Evolutionary conservation across 2,329 filamentous ascomycete genomes (phyloP).

Genomic region (Pyricularia grisea): DNA sequence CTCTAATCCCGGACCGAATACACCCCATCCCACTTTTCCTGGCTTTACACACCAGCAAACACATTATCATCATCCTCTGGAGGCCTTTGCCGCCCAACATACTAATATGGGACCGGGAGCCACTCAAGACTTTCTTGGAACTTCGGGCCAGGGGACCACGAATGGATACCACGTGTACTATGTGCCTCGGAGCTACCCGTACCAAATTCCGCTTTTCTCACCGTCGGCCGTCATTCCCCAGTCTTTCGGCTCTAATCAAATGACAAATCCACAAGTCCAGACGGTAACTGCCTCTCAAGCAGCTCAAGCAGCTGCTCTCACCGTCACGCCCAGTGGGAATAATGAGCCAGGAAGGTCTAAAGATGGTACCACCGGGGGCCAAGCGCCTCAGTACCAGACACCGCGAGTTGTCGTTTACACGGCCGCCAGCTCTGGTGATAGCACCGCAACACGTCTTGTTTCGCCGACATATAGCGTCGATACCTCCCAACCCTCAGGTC

Average conservation of each 20-base stretch:
- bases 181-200: neutral
- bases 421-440: neutral
- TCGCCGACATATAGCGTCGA: neutral
- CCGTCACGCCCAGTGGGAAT: neutral
- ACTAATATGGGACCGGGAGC: neutral
- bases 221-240: neutral
- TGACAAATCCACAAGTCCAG: neutral
- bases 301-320: neutral
- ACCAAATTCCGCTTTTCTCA: neutral
- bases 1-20: neutral
- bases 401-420: conserved; percentile 4
- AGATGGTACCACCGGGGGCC: neutral
- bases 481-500: neutral
- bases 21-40: neutral
- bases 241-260: neutral
- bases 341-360: neutral
- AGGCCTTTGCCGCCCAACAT: neutral
- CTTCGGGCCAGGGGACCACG: neutral
- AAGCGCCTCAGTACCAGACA: neutral
- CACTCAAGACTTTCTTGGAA: neutral
- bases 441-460: neutral
- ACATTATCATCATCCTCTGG: neutral
- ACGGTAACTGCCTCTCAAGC: neutral
- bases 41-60: neutral
- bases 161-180: neutral